A percentile compares a stretch with the other conserved stretches of the same genome.
These are phyloP conservation scores for Coriolopsis trogii DNA, from an alignment of 1,284 basidiomycete genomes.

Conservation along the genomic window DNA sequence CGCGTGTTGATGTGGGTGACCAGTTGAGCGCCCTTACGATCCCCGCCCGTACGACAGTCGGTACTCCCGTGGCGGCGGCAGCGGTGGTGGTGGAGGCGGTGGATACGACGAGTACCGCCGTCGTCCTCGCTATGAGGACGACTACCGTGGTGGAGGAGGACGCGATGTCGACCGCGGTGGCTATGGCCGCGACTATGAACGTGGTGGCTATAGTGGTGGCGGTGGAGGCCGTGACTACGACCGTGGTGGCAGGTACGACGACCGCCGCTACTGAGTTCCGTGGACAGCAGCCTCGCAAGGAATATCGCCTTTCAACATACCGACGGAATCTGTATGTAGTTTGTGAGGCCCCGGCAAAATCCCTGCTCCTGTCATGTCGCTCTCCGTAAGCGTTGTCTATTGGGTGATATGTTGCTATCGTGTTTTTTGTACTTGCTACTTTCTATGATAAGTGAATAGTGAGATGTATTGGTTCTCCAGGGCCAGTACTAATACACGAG, in stretches of 20 bases:
- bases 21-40: slow-evolving; percentile 77
- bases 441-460: slow-evolving; percentile 2
- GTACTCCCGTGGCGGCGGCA: slow-evolving; percentile 56
- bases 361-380: slow-evolving; percentile 4
- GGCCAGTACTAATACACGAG: too few species aligned
- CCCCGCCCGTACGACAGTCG: slow-evolving; percentile 81
- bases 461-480: neutral
- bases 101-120: slow-evolving; percentile 34
- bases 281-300: neutral
- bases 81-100: slow-evolving; percentile 14
- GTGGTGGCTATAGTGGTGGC: slow-evolving; percentile 26
- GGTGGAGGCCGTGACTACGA: slow-evolving; percentile 37
- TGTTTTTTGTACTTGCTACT: slow-evolving; percentile 13
- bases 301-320: too few species aligned
- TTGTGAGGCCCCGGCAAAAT: slow-evolving; percentile 1
- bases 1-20: neutral
- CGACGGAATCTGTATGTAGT: too few species aligned
- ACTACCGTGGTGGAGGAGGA: slow-evolving; percentile 31
- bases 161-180: slow-evolving; percentile 45
- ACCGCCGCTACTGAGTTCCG: slow-evolving; percentile 41
- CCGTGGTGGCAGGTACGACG: slow-evolving; percentile 43
- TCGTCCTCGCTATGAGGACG: slow-evolving; percentile 27
- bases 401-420: slow-evolving; percentile 17
- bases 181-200: slow-evolving; percentile 39
- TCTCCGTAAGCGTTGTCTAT: slow-evolving; percentile 12